Evolutionary conservation across 768 basidiomycete genomes (phyloP).

Genomic region (Tricholoma matsutake): DNA sequence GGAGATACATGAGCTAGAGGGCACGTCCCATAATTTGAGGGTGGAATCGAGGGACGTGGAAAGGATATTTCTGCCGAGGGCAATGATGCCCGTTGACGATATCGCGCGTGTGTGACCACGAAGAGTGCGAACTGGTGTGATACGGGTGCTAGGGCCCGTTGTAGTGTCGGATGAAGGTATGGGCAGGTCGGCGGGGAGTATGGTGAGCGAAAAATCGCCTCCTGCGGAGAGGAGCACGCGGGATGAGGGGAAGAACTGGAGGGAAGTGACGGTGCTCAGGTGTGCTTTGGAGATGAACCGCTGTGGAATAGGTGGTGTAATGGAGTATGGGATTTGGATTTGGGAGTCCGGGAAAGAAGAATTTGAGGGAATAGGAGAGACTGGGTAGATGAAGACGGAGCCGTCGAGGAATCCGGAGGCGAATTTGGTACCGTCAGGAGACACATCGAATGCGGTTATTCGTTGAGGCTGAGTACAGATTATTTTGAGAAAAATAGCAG

Average conservation of each 20-base stretch:
- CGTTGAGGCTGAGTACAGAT: conserved; percentile 40
- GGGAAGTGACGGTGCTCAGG: conserved; percentile 50
- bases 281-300: conserved; percentile 40
- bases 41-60: conserved; percentile 69
- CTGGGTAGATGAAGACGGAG: conserved; percentile 49
- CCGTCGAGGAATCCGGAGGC: conserved; percentile 63
- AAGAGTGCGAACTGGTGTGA: conserved; percentile 57
- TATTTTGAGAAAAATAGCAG: not conserved
- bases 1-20: conserved; percentile 45
- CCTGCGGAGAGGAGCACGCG: conserved; percentile 69
- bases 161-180: conserved; percentile 17
- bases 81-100: conserved; percentile 62
- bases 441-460: conserved; percentile 62
- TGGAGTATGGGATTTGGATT: conserved; percentile 14
- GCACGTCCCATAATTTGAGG: conserved; percentile 71
- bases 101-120: conserved; percentile 64
- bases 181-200: conserved; percentile 58
- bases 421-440: conserved; percentile 55
- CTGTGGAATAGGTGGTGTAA: conserved; percentile 26
- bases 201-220: conserved; percentile 61
- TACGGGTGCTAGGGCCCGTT: conserved; percentile 26
- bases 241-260: conserved; percentile 69
- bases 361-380: conserved; percentile 19
- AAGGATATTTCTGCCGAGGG: conserved; percentile 62
- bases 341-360: conserved; percentile 12